Evolutionary conservation across 345 rosid genomes (phyloP).

Genomic region (Hirschfeldia incana): DNA sequence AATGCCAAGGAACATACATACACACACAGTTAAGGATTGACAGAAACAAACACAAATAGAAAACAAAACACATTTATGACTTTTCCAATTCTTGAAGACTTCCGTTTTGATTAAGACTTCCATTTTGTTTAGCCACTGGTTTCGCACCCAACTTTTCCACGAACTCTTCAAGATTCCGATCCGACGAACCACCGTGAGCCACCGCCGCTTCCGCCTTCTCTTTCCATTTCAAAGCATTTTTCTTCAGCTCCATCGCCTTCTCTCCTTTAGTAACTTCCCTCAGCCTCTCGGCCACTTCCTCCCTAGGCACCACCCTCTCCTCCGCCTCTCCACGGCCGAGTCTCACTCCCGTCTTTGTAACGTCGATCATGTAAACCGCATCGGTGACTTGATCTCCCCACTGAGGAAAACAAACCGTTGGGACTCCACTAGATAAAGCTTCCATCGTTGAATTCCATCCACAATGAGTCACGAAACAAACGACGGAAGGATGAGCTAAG

Average conservation of each 20-base stretch:
- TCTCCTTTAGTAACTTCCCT: slow-evolving; percentile 53
- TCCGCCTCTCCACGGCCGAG: slow-evolving; percentile 69
- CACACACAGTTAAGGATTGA: slow-evolving; percentile 5
- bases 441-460: slow-evolving; percentile 43
- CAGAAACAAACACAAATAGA: neutral
- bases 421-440: slow-evolving; percentile 62
- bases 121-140: slow-evolving; percentile 22
- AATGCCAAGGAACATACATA: neutral
- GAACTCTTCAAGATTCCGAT: slow-evolving; percentile 56
- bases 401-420: slow-evolving; percentile 68
- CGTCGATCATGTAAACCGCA: slow-evolving; percentile 65
- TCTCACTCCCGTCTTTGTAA: slow-evolving; percentile 60
- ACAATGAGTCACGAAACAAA: slow-evolving; percentile 78
- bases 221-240: slow-evolving; percentile 67
- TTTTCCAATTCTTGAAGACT: neutral
- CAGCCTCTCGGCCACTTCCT: slow-evolving; percentile 66
- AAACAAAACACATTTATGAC: neutral
- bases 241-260: slow-evolving; percentile 54
- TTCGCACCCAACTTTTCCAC: slow-evolving; percentile 58
- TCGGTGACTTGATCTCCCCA: slow-evolving; percentile 90
- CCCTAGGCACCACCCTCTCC: slow-evolving; percentile 54
- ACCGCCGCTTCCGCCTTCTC: slow-evolving; percentile 64
- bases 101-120: slow-evolving; percentile 19
- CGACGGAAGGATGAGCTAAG: slow-evolving; percentile 59
- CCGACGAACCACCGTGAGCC: slow-evolving; percentile 74